Percentiles rank a stretch among this genome's conserved stretches.
phyloP scores from a whole-genome alignment of 768 basidiomycete species.

The Epithele typhae region DNA sequence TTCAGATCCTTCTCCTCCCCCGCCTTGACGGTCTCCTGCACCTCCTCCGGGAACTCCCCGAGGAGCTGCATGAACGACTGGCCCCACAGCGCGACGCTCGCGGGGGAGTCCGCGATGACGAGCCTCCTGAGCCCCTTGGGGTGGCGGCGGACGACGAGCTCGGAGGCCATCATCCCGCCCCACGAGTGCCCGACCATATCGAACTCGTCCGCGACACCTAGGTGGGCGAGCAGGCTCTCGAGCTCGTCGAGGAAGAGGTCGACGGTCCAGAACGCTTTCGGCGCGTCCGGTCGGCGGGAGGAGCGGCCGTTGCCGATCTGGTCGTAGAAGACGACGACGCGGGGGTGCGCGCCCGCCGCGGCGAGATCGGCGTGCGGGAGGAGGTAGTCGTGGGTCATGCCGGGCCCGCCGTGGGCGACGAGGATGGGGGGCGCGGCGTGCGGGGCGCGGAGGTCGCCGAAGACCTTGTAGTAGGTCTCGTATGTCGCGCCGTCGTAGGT shows the following conservation, averaged over 20 bases:
- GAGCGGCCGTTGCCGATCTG: constrained; percentile 45
- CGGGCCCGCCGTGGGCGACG: constrained; percentile 46
- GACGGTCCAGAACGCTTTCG: constrained; percentile 38
- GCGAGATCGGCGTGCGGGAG: constrained; percentile 33
- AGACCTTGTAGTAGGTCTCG: constrained; percentile 49
- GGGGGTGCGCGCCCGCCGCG: constrained; percentile 28
- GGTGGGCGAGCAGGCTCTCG: constrained; percentile 39
- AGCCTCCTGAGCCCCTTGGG: constrained; percentile 39
- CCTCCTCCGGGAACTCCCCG: constrained; percentile 36
- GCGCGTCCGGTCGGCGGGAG: constrained; percentile 36
- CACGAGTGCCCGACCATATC: constrained; percentile 53
- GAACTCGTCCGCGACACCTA: constrained; percentile 37
- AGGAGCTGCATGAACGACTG: constrained; percentile 35
- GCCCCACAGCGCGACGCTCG: constrained; percentile 41
- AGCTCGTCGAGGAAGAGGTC: constrained; percentile 53
- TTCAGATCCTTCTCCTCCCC: constrained; percentile 32
- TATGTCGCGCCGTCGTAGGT: constrained; percentile 9
- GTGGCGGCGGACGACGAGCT: constrained; percentile 34
- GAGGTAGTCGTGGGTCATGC: constrained; percentile 38
- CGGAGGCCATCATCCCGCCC: constrained; percentile 49
- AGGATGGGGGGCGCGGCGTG: constrained; percentile 36
- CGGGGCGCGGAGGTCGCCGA: constrained; percentile 47
- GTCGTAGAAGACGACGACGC: constrained; percentile 47
- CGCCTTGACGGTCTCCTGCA: constrained; percentile 35
- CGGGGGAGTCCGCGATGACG: constrained; percentile 40